These are phyloP conservation scores for Vigna angularis DNA, from an alignment of 306 rosid genomes.

Conservation along the genomic window DNA sequence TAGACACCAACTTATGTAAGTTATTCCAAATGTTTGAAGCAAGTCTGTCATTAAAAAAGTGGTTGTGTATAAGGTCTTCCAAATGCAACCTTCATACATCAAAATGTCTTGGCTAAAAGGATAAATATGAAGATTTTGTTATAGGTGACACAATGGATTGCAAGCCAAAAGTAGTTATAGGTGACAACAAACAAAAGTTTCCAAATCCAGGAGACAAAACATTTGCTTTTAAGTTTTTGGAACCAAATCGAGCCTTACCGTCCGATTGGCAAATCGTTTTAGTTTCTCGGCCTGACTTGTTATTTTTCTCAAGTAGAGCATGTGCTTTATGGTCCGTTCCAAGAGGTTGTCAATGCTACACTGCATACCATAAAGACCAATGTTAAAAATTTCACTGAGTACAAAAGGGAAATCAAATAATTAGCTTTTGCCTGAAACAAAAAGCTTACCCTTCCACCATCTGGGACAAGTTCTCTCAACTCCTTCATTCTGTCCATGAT, in stretches of 20 bases:
- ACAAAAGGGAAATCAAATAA: constrained; percentile 9
- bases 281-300: constrained; percentile 77
- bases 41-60: too few species aligned
- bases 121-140: background rate
- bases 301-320: constrained; percentile 69
- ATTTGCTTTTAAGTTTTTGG: background rate
- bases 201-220: background rate
- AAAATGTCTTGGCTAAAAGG: background rate
- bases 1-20: constrained; percentile 38
- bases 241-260: constrained; percentile 53
- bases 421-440: constrained; percentile 12
- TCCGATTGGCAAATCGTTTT: constrained; percentile 47
- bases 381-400: background rate
- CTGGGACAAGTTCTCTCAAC: constrained; percentile 88
- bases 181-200: background rate
- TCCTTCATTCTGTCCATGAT: constrained; percentile 94
- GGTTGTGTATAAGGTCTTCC: background rate
- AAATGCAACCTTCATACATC: background rate
- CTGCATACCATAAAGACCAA: constrained; percentile 55
- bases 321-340: constrained; percentile 80
- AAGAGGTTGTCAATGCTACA: constrained; percentile 92
- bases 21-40: too few species aligned
- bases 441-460: constrained; percentile 71
- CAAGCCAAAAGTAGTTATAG: constrained; percentile 5
- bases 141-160: background rate